A percentile compares a stretch with the other conserved stretches of the same genome.
These are phyloP conservation scores for Cyclocybe aegerita DNA, from an alignment of 768 basidiomycete species.

Conservation along the genomic window DNA sequence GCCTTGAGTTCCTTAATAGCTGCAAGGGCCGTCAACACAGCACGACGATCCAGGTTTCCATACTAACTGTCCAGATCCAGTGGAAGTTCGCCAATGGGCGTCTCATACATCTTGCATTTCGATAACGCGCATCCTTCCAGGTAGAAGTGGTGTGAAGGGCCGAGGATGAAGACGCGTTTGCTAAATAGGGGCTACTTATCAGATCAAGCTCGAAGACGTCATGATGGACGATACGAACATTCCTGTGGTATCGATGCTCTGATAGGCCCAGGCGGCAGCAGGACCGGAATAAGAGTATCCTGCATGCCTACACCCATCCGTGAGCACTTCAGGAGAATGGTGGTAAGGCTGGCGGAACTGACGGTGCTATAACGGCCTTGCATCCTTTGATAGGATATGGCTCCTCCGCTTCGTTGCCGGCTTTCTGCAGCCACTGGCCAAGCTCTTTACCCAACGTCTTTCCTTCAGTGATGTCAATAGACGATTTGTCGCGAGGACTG, in stretches of 20 bases:
- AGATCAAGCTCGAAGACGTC: constrained; percentile 5
- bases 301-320: constrained; percentile 67
- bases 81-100: constrained; percentile 81
- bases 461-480: constrained; percentile 36
- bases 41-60: not conserved
- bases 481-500: not conserved
- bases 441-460: constrained; percentile 62
- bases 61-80: constrained; percentile 72
- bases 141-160: constrained; percentile 93
- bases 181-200: constrained; percentile 37
- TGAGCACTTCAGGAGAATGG: not conserved
- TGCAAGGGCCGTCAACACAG: constrained; percentile 25
- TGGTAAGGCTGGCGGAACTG: constrained; percentile 28
- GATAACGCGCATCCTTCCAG: constrained; percentile 87
- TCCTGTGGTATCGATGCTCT: constrained; percentile 73
- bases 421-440: constrained; percentile 57
- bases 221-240: constrained; percentile 57
- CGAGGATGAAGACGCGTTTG: constrained; percentile 90
- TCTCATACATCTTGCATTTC: constrained; percentile 72
- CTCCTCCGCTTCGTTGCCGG: constrained; percentile 35
- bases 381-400: constrained; percentile 63
- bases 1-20: constrained; percentile 64
- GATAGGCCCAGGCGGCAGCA: constrained; percentile 96
- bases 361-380: constrained; percentile 97
- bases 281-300: constrained; percentile 95